Evolutionary conservation across 73 alveolate species (phyloP).

Genomic region (Paramecium biaurelia): DNA sequence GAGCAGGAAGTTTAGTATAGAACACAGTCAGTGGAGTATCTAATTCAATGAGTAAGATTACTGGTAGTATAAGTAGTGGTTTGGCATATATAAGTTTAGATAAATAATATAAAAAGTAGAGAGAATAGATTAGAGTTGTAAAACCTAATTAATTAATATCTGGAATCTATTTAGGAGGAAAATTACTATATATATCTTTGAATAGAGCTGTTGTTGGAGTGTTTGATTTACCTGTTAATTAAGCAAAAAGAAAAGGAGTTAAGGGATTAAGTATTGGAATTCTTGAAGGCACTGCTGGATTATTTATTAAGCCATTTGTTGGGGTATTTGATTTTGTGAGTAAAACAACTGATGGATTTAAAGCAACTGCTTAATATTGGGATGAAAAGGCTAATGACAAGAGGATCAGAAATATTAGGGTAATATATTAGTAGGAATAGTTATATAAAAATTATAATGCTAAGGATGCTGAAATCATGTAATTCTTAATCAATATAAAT

Average conservation of each 20-base stretch:
- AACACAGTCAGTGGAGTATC: slow-evolving; percentile 94
- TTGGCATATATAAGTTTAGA: slow-evolving; percentile 76
- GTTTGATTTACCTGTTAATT: slow-evolving; percentile 88
- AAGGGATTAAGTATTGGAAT: slow-evolving; percentile 92
- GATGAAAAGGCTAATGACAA: slow-evolving; percentile 68
- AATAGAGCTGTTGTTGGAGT: slow-evolving; percentile 93
- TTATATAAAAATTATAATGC: neutral
- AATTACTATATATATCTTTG: slow-evolving; percentile 67
- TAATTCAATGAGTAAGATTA: slow-evolving; percentile 86
- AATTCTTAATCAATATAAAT: neutral
- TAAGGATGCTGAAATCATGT: slow-evolving; percentile 14
- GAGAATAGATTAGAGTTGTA: slow-evolving; percentile 81
- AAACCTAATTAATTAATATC: slow-evolving; percentile 89
- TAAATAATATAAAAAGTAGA: slow-evolving; percentile 80
- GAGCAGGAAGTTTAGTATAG: slow-evolving; percentile 88
- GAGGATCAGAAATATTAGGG: slow-evolving; percentile 83
- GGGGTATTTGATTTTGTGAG: slow-evolving; percentile 93
- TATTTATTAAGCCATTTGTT: slow-evolving; percentile 88
- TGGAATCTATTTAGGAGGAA: slow-evolving; percentile 92
- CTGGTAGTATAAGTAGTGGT: slow-evolving; percentile 88
- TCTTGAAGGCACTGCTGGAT: slow-evolving; percentile 92
- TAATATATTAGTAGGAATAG: slow-evolving; percentile 68
- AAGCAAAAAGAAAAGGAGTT: slow-evolving; percentile 81
- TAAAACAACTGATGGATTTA: slow-evolving; percentile 92
- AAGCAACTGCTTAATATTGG: slow-evolving; percentile 78